Percentiles rank a stretch among this genome's conserved stretches.
Evolutionary conservation across 805 yeast species (phyloP).

Genomic region (Tetrapisispora namnaoensis): DNA sequence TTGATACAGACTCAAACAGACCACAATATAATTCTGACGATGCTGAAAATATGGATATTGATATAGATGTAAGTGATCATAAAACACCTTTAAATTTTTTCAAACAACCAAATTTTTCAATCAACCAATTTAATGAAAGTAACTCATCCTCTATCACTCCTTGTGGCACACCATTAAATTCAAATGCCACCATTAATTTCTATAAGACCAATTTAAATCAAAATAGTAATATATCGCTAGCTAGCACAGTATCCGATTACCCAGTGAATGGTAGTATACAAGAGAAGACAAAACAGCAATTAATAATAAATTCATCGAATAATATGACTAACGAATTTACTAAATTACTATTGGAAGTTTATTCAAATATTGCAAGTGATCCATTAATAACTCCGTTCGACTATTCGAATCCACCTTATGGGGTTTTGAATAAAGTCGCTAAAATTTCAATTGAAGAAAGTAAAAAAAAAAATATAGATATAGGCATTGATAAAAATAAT

Average conservation of each 20-base stretch:
- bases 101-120: constrained; percentile 1
- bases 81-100: constrained; percentile 1
- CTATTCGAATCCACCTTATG: constrained; percentile 55
- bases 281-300: constrained; percentile 1
- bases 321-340: constrained; percentile 33
- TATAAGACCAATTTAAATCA: constrained; percentile 10
- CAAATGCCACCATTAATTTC: background rate
- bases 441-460: constrained; percentile 41
- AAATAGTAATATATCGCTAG: constrained; percentile 21
- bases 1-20: background rate
- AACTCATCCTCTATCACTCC: background rate
- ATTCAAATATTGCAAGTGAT: constrained; percentile 40
- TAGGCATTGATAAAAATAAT: constrained; percentile 32
- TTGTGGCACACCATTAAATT: background rate
- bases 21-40: background rate
- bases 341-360: constrained; percentile 36
- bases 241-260: constrained; percentile 22
- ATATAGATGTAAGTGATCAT: background rate
- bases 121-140: background rate
- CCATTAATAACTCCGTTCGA: constrained; percentile 65
- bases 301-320: constrained; percentile 1
- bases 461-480: constrained; percentile 24
- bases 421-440: constrained; percentile 50
- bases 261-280: background rate
- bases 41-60: background rate